phyloP scores from a whole-genome alignment of 2,329 filamentous ascomycete species.

The Dothidotthia symphoricarpi region DNA sequence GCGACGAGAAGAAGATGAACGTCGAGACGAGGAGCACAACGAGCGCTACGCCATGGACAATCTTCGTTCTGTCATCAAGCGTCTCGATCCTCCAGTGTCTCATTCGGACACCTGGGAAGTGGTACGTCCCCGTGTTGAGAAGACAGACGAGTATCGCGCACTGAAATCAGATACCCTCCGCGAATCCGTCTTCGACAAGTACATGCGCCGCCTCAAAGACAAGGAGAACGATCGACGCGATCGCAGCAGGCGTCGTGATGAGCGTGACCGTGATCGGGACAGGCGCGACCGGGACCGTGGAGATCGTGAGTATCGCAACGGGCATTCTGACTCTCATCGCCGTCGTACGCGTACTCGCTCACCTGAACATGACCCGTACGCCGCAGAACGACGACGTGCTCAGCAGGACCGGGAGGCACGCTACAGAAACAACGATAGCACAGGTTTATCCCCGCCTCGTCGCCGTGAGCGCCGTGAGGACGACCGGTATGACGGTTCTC shows the following conservation, averaged over 20 bases:
- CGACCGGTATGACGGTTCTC: conserved; percentile 48
- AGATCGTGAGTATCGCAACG: conserved; percentile 44
- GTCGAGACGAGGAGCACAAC: conserved; percentile 75
- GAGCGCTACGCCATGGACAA: conserved; percentile 83
- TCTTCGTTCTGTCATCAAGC: conserved; percentile 82
- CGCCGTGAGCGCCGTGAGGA: conserved; percentile 45
- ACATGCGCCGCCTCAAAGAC: conserved; percentile 84
- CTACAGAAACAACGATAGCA: conserved; percentile 77
- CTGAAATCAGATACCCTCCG: conserved; percentile 81
- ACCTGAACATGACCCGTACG: conserved; percentile 91
- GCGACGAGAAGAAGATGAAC: conserved; percentile 80
- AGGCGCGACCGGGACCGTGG: conserved; percentile 42
- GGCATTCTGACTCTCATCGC: conserved; percentile 41
- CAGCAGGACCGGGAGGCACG: conserved; percentile 92
- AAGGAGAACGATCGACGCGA: conserved; percentile 69
- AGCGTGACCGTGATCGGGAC: conserved; percentile 47
- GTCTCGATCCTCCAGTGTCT: conserved; percentile 78
- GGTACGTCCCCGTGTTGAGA: conserved; percentile 75
- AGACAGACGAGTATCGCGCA: conserved; percentile 79
- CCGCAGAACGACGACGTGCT: conserved; percentile 89
- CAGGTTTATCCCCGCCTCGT: conserved; percentile 55
- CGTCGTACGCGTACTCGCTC: conserved; percentile 70
- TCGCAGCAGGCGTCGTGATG: conserved; percentile 36
- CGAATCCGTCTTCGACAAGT: conserved; percentile 83
- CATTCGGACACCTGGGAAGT: conserved; percentile 83